Evolutionary conservation across 176 grass and related monocot species (phyloP).

Genomic region (Cenchrus americanus): DNA sequence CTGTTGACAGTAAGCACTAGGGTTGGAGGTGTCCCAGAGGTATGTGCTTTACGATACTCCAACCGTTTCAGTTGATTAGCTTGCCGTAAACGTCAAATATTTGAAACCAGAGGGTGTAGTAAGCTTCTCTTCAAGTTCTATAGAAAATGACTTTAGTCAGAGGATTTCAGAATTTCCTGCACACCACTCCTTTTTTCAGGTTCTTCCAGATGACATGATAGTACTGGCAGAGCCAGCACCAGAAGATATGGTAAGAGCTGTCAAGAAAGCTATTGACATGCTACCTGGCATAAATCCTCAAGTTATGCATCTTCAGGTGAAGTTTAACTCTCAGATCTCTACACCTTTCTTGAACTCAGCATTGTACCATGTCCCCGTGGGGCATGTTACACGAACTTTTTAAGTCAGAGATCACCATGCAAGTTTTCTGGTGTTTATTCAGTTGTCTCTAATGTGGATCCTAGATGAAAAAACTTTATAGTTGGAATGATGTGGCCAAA

Average conservation of each 20-base stretch:
- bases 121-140: neutral
- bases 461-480: conserved; percentile 88
- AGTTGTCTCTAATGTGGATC: conserved; percentile 26
- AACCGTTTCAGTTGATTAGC: too few species aligned
- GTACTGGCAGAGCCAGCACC: conserved; percentile 86
- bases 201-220: conserved; percentile 98
- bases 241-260: conserved; percentile 79
- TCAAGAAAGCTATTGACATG: conserved; percentile 79
- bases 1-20: conserved; percentile 95
- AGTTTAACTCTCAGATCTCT: conserved; percentile 24
- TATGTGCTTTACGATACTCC: conserved; percentile 22
- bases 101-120: neutral
- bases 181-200: conserved; percentile 50
- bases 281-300: conserved; percentile 84
- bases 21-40: conserved; percentile 94
- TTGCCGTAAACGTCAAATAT: too few species aligned
- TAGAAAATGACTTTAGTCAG: conserved; percentile 6
- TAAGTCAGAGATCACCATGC: neutral
- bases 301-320: conserved; percentile 77
- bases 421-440: conserved; percentile 20
- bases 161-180: neutral
- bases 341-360: neutral
- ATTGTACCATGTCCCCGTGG: neutral
- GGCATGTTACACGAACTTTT: neutral
- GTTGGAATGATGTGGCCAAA: conserved; percentile 96